Conservation (phyloP, 1,284 basidiomycete species). For the Coniophora puteana region DNA sequence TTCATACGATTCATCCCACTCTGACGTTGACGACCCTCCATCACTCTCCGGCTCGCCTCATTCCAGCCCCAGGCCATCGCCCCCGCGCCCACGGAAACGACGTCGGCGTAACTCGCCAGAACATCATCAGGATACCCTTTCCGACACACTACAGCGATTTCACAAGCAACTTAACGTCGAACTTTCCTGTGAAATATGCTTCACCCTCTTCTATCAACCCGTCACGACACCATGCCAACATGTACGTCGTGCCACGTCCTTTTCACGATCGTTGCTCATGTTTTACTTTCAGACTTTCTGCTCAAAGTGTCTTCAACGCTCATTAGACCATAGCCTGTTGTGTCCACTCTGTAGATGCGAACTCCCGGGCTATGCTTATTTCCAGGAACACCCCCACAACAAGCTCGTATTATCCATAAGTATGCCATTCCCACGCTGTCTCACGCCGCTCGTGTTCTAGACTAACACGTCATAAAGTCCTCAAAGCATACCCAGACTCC, state of each 20-base stretch:
- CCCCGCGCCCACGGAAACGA: constrained; percentile 8
- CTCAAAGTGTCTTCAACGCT: constrained; percentile 81
- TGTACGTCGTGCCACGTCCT: constrained; percentile 42
- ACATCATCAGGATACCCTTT: constrained; percentile 24
- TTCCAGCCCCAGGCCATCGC: neutral
- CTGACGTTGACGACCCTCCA: neutral
- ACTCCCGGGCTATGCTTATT: constrained; percentile 75
- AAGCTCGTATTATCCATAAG: constrained; percentile 66
- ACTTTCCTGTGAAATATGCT: constrained; percentile 90
- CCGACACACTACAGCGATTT: constrained; percentile 36
- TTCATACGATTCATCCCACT: constrained; percentile 2
- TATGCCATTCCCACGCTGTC: constrained; percentile 34
- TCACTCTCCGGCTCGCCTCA: neutral
- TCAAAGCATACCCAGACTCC: constrained; percentile 56
- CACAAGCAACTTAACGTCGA: constrained; percentile 72
- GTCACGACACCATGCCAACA: constrained; percentile 94
- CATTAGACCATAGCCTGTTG: constrained; percentile 77
- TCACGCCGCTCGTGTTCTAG: constrained; percentile 7
- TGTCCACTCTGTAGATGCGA: constrained; percentile 86
- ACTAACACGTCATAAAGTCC: constrained; percentile 40
- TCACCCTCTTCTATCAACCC: constrained; percentile 79
- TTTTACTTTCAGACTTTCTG: constrained; percentile 75
- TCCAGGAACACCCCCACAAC: constrained; percentile 76
- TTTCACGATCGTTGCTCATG: constrained; percentile 14
- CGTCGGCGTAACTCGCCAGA: constrained; percentile 9